A percentile compares a stretch with the other conserved stretches of the same genome.
Evolutionary conservation across 495 filamentous ascomycete species (phyloP).

Genomic region (Aspergillus leporis): DNA sequence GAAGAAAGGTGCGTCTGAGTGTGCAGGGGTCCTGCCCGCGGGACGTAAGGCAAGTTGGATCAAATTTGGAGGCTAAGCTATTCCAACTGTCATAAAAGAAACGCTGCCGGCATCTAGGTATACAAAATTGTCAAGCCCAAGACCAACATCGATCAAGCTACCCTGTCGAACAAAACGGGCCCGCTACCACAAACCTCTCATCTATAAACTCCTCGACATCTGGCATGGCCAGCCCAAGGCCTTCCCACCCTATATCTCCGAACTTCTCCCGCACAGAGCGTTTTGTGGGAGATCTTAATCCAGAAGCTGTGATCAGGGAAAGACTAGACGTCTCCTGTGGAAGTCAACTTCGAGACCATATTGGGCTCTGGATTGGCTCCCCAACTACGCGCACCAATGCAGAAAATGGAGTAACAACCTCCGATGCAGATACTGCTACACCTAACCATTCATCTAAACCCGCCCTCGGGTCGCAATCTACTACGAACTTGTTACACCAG

Average conservation of each 20-base stretch:
- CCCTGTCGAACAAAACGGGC: not conserved
- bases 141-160: not conserved
- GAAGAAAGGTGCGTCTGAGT: conserved; percentile 32
- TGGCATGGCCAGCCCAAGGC: not conserved
- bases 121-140: conserved; percentile 5
- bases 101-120: conserved; percentile 35
- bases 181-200: not conserved
- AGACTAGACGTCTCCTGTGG: conserved; percentile 30
- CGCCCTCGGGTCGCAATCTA: conserved; percentile 18
- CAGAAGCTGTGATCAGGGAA: conserved; percentile 48
- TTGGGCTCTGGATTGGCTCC: conserved; percentile 49
- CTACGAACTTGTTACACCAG: conserved; percentile 31
- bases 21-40: not conserved
- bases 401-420: conserved; percentile 5
- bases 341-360: conserved; percentile 36
- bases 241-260: conserved; percentile 12
- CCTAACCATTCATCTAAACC: conserved; percentile 7
- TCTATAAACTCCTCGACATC: not conserved
- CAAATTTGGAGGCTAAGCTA: conserved; percentile 1
- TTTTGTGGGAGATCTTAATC: conserved; percentile 52
- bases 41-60: not conserved
- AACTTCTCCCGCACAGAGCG: conserved; percentile 30
- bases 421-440: conserved; percentile 6
- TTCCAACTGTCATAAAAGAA: conserved; percentile 26
- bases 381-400: conserved; percentile 17